A percentile compares a stretch with the other conserved stretches of the same genome.
Conservation (phyloP, 2,329 filamentous ascomycete genomes). For the Pyricularia grisea region DNA sequence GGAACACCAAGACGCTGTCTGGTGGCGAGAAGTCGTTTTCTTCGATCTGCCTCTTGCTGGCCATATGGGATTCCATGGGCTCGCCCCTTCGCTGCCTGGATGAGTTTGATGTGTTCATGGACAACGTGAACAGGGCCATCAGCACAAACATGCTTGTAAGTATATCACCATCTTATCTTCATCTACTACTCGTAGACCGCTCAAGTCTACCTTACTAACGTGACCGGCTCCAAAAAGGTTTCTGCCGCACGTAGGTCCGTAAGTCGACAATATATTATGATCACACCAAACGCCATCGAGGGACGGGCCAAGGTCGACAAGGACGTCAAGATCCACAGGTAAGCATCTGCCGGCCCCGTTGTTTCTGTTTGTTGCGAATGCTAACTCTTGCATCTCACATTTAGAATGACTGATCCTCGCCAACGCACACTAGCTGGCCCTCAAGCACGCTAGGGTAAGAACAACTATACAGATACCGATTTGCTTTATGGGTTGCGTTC, state of each 20-base stretch:
- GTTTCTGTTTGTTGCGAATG: neutral
- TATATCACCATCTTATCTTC: conserved; percentile 22
- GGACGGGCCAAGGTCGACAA: conserved; percentile 44
- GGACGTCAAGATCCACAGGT: conserved; percentile 75
- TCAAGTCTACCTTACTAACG: neutral
- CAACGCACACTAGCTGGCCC: conserved; percentile 33
- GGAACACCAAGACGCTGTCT: conserved; percentile 84
- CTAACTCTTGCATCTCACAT: conserved; percentile 14
- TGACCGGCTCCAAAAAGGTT: conserved; percentile 47
- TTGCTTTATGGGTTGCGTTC: neutral
- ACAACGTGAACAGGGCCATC: conserved; percentile 86
- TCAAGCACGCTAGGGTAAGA: neutral
- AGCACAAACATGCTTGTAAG: conserved; percentile 84
- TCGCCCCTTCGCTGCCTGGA: conserved; percentile 90
- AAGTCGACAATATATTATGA: conserved; percentile 91
- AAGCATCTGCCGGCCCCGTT: conserved; percentile 14
- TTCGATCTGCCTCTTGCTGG: conserved; percentile 84
- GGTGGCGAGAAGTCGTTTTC: conserved; percentile 98
- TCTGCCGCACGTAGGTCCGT: conserved; percentile 74
- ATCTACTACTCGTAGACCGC: neutral
- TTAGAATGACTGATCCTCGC: conserved; percentile 49
- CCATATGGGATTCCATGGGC: conserved; percentile 97
- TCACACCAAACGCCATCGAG: conserved; percentile 82
- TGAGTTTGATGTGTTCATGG: conserved; percentile 99
- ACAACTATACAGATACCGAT: neutral